Base-by-base conservation (phyloP, 2,329 filamentous ascomycete genomes). In the Fusarium pseudocircinatum region DNA sequence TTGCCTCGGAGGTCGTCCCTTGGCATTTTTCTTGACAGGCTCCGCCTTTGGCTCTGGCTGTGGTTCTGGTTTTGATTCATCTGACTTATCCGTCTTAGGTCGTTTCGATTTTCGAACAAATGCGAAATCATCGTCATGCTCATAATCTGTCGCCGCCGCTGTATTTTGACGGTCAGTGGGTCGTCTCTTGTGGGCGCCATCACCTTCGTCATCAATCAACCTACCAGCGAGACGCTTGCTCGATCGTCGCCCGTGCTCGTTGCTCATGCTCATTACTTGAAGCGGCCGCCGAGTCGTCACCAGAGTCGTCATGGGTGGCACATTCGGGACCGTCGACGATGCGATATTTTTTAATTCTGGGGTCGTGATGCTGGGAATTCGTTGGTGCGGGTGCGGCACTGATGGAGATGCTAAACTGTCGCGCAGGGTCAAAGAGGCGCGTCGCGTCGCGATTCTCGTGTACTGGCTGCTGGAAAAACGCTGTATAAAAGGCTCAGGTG, bases 121-220 rank as follows among this genome's bases (percentile, higher is more conserved):
- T 65, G 90, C 86, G 77, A 95, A 95, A 71, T 93, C 93, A 77
- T 93, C 93, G 84, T 93, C 91, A 78, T 93, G 89, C 81, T 95
- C 93, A 77, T 94, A 92, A 58, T 83, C 81, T 49, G 78, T 77
- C 69, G 78, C 79, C 71, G 83, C 84, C 84, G 70, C 39, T 53
- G 36, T 52, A 49, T 47, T 36, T 53, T 26, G 26, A 36, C 40
- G 28, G 65, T 78, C 66, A 78, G 75, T 65, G 63, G 59, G 50
- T 71, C 26, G 46, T 59, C 49, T 63, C 49, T 58, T 18, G 30
- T 26, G 49, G 43, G 65, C 42, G 11, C 24, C 46, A 36, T 53
- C 65, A 39, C 54, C 58, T 26, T 63, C 69, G 32, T 69, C 63
- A 57, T 61, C 34, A 58, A 71, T 62, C 52, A 68, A 85, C 89